Evolutionary conservation across 2,329 filamentous ascomycete species (phyloP).

Genomic region (Epichloe baconii): DNA sequence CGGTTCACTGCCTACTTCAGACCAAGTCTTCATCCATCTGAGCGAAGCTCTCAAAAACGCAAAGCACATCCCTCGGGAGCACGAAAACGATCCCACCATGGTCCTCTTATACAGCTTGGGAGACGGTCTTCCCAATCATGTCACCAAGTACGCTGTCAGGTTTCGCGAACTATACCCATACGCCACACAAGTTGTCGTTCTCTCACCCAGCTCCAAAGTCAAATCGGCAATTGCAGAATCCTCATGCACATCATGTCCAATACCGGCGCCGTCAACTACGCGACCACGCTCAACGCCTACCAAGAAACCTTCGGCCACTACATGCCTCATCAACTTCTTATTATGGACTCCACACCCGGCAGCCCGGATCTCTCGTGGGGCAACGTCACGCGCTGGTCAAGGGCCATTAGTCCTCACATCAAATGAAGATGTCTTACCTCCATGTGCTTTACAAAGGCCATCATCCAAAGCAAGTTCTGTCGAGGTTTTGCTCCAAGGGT

Average conservation of each 20-base stretch:
- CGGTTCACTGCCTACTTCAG: no score
- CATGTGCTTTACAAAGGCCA: no score
- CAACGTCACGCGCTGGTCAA: conserved; percentile 37
- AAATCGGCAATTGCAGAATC: conserved; percentile 19
- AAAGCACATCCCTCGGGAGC: conserved; percentile 1
- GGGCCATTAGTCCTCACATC: no score
- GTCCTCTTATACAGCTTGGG: conserved; percentile 46
- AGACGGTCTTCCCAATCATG: conserved; percentile 39
- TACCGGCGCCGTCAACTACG: conserved; percentile 41
- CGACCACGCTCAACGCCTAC: conserved; percentile 35
- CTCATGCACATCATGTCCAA: conserved; percentile 45
- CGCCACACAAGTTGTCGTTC: conserved; percentile 36
- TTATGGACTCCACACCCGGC: conserved; percentile 41
- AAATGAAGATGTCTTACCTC: no score
- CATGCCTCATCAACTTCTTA: conserved; percentile 34
- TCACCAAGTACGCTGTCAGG: conserved; percentile 41
- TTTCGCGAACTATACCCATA: conserved; percentile 37
- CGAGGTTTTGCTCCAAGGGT: no score
- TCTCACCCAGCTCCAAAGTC: conserved; percentile 35
- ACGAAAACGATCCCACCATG: conserved; percentile 25
- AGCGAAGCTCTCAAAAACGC: conserved; percentile 1
- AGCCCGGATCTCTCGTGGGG: conserved; percentile 26
- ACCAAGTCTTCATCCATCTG: no score
- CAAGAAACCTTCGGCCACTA: conserved; percentile 20
- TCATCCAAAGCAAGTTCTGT: conserved; percentile 14